Percentiles rank a stretch among this genome's conserved stretches.
These are phyloP conservation scores for Zygoascus tannicola DNA, from an alignment of 805 yeast genomes.

Conservation along the genomic window DNA sequence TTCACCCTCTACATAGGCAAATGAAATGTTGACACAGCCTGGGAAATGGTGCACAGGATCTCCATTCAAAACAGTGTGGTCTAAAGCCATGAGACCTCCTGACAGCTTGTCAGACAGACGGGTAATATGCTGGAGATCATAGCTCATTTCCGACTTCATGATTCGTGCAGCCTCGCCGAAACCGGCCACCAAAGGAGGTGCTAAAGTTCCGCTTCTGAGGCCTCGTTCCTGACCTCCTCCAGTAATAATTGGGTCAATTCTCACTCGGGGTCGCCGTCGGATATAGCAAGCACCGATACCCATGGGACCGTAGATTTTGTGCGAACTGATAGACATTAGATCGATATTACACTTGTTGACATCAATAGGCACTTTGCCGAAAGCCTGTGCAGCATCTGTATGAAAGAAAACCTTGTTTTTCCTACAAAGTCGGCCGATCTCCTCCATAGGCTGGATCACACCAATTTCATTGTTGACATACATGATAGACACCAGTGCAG, in stretches of 20 bases:
- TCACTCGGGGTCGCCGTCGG: constrained; percentile 96
- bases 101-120: constrained; percentile 65
- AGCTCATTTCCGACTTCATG: constrained; percentile 60
- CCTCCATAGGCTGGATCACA: constrained; percentile 90
- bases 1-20: constrained; percentile 97
- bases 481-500: constrained; percentile 86
- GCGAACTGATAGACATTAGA: constrained; percentile 86
- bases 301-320: constrained; percentile 96
- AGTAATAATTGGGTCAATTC: constrained; percentile 86
- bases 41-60: constrained; percentile 65
- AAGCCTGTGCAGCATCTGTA: constrained; percentile 96
- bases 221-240: constrained; percentile 99
- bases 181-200: constrained; percentile 93
- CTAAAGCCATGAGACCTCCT: constrained; percentile 65
- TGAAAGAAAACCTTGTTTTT: constrained; percentile 89
- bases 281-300: constrained; percentile 94
- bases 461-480: constrained; percentile 98
- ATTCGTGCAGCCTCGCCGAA: constrained; percentile 96
- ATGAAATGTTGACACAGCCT: constrained; percentile 94
- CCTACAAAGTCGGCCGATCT: constrained; percentile 82
- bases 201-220: constrained; percentile 88
- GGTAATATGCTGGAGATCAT: constrained; percentile 62
- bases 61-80: constrained; percentile 87
- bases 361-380: constrained; percentile 86
- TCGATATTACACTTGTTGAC: constrained; percentile 92